Evolutionary conservation across 805 yeast species (phyloP), one percentile per base, ranked within the genome.

Genomic region (Candida sithepensis): DNA sequence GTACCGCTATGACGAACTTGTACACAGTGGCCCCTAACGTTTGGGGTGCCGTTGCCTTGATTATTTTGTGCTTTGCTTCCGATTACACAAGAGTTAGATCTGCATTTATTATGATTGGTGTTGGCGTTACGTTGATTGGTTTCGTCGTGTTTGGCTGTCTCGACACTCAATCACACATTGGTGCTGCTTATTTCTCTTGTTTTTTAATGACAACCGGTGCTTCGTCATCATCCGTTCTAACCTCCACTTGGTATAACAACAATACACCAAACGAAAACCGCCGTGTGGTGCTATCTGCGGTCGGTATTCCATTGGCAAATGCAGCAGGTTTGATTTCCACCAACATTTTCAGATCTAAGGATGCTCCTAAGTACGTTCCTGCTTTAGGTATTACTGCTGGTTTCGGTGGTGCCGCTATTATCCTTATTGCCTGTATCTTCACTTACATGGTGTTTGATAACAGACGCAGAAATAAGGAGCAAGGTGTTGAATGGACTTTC

Each of bases 301-400:
- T 74, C 18, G 79, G 78, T 40, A 73, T 78, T 53, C 81, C 82
- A 3, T 67, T 78, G 47, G 82, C 81, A 19, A 79, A 79, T 53
- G 72, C 78, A 37, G 82, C 81, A 39, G 83, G 83, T 47, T 71
- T 79, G 48, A 74, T 79, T 42, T 71, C 83, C 4, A 70, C 79
- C 22, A 77, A 72, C 52, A 72, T 78, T 38, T 79, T 78, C 61
- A 64, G 76, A 47, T 56, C 75, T 10, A 69, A 71, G 47, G 82
- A 77, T 58, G 73, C 81, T 14, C 84, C 84, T 14, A 73, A 70
- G 36, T 79, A 77, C 53, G 65, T 58, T 39, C 78, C 77, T 1
- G 83, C 82, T n/a, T 67, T 78, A 33, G 66, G 70, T 42, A 74
- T 73, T 46, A 68, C 74, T 42, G 71, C 80, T 40, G 75, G 74